Base-by-base conservation (phyloP, 169 alveolate genomes). In the Babesia divergens region DNA sequence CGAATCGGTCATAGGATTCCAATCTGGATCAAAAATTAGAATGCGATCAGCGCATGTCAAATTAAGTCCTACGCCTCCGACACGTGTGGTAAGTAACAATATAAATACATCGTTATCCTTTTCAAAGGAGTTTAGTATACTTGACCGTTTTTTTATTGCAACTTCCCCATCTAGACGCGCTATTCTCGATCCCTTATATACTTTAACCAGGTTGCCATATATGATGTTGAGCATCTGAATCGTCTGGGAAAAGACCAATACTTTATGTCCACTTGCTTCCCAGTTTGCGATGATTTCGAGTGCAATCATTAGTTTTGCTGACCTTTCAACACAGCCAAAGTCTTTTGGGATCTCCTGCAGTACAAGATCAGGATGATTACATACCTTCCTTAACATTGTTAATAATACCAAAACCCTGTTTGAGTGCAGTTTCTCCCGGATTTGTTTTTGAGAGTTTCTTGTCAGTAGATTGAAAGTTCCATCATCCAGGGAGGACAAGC, bases 41-140 rank as follows among this genome's bases (percentile, higher is more conserved):
- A 97, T 98, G 35, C 96, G 94, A 87, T 94, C 96, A 7, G 98
- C 98, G 24, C 98, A 90, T 62, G 98, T 94, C 56, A 97, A 82
- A 83, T 96, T 97, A 18, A 97, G 88, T 14, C 99, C 99, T 5
- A 97, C 91, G 1, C 99, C 99, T 6, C 99, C 99, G 16, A 98
- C 99, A 70, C 98, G 82, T 0, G 99, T 97, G 16, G 98, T 91
- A 18, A 95, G 84, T 42, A 97, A 70, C 84, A 97, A 94, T 8
- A 96, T 85, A 77, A 94, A 92, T 65, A 90, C 91, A 34, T 93
- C 83, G 35, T 95, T 86, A 40, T 90, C 87, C 28, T 91, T 93
- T 50, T 74, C 83, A 71, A 95, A 96, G 49, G 91, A 94, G 20
- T 90, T 88, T 26, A 96, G 91, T 65, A 91, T 75, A 8, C 83